Evolutionary conservation across 768 basidiomycete species (phyloP).

Genomic region (Dentipellis sp.): DNA sequence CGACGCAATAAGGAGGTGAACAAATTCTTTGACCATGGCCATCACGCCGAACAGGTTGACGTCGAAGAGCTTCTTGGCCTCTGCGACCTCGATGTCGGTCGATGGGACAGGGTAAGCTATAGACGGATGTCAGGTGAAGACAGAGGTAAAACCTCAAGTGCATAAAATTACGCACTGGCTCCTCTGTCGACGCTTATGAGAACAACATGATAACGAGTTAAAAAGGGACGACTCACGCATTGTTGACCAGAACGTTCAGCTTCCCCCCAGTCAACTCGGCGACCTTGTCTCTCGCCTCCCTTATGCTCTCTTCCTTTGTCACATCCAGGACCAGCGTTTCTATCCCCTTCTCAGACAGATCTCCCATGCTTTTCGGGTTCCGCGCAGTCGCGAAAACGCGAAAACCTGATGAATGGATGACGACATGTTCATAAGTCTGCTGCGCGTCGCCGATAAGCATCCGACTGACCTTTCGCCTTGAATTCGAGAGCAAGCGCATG

Average conservation of each 20-base stretch:
- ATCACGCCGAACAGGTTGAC: slow-evolving; percentile 26
- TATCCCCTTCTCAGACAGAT: slow-evolving; percentile 10
- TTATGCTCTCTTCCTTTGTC: slow-evolving; percentile 12
- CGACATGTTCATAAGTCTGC: too few species aligned
- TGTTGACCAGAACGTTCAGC: slow-evolving; percentile 24
- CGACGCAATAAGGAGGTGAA: slow-evolving; percentile 20
- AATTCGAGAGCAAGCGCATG: slow-evolving; percentile 17
- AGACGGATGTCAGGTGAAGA: too few species aligned
- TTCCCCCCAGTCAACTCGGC: slow-evolving; percentile 16
- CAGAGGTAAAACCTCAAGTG: too few species aligned
- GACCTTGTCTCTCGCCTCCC: slow-evolving; percentile 8
- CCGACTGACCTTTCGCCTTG: background rate
- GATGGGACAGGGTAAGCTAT: slow-evolving; percentile 13
- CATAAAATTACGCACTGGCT: too few species aligned
- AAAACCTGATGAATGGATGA: slow-evolving; percentile 7
- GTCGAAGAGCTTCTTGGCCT: slow-evolving; percentile 20
- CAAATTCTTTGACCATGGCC: slow-evolving; percentile 25
- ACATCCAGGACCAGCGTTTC: slow-evolving; percentile 21
- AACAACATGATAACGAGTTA: background rate
- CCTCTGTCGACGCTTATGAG: too few species aligned
- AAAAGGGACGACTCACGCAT: slow-evolving; percentile 15
- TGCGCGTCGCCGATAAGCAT: too few species aligned
- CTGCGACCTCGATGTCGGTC: slow-evolving; percentile 18
- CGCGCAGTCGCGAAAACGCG: slow-evolving; percentile 24
- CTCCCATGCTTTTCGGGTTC: slow-evolving; percentile 14